A percentile compares a stretch with the other conserved stretches of the same genome.
phyloP scores from a whole-genome alignment of 1,139 yeast species.

The Pichia sp. region DNA sequence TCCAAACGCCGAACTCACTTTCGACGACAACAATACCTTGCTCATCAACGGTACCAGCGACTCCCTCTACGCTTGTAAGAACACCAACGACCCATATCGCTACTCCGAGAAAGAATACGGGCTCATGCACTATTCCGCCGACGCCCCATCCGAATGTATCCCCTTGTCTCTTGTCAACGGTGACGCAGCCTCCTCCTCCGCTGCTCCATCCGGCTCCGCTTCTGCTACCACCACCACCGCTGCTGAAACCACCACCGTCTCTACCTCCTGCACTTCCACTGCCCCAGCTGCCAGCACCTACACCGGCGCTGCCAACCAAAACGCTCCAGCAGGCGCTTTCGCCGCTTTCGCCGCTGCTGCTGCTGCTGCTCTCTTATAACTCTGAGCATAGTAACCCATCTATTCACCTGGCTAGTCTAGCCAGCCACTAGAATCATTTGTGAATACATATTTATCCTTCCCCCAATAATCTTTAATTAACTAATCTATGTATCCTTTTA shows the following conservation, averaged over 20 bases:
- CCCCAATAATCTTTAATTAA: too few species aligned
- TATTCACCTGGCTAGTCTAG: too few species aligned
- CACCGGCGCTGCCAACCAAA: background rate
- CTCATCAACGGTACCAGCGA: conserved; percentile 22
- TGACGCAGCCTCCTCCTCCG: background rate
- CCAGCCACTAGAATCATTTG: too few species aligned
- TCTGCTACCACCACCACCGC: background rate
- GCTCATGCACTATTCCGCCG: conserved; percentile 24
- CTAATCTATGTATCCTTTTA: too few species aligned
- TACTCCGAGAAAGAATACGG: conserved; percentile 21
- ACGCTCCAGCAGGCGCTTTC: conserved; percentile 12
- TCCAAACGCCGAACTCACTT: conserved; percentile 13
- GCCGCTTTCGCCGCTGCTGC: conserved; percentile 26
- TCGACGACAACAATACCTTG: conserved; percentile 21
- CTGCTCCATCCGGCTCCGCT: background rate
- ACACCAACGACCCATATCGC: conserved; percentile 27
- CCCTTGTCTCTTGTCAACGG: conserved; percentile 12
- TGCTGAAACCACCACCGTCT: background rate
- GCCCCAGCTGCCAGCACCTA: background rate
- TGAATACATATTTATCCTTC: too few species aligned
- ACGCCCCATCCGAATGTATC: conserved; percentile 23
- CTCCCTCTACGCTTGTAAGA: conserved; percentile 29
- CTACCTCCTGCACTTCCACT: background rate
- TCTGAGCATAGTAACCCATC: too few species aligned
- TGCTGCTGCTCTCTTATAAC: conserved; percentile 20